A percentile compares a stretch with the other conserved stretches of the same genome.
Evolutionary conservation across 2,329 filamentous ascomycete species (phyloP).

Genomic region (Cercospora sojina): DNA sequence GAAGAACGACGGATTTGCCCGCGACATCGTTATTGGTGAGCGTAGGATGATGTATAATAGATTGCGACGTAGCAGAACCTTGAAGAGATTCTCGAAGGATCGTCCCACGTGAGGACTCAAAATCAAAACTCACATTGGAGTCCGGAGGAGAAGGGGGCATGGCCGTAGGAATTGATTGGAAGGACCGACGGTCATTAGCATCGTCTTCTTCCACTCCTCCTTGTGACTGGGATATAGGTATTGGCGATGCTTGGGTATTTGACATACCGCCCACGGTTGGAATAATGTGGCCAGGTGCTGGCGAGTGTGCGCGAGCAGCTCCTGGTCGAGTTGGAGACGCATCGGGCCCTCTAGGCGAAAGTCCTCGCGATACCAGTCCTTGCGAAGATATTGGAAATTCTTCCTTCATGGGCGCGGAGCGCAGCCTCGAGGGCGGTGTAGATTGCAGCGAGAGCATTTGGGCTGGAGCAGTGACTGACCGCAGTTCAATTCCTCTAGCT

Average conservation of each 20-base stretch:
- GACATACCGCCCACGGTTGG: background rate
- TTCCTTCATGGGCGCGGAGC: constrained; percentile 5
- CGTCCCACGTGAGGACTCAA: constrained; percentile 16
- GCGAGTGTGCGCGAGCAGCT: background rate
- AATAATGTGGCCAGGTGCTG: background rate
- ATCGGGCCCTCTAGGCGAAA: background rate
- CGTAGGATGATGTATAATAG: background rate
- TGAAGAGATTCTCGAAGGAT: background rate
- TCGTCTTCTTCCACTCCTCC: background rate
- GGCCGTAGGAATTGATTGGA: constrained; percentile 36
- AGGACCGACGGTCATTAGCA: constrained; percentile 18
- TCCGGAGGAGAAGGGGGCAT: constrained; percentile 40
- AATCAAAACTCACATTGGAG: constrained; percentile 35
- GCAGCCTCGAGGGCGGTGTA: constrained; percentile 43
- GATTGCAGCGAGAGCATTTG: constrained; percentile 45
- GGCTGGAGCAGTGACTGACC: constrained; percentile 42
- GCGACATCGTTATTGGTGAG: background rate
- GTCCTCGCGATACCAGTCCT: background rate
- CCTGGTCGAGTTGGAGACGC: background rate
- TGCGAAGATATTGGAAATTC: background rate
- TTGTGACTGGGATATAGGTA: background rate
- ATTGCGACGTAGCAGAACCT: constrained; percentile 1
- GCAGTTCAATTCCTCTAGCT: constrained; percentile 25
- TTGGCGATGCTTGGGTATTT: constrained; percentile 8
- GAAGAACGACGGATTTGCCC: background rate